Evolutionary conservation across 768 basidiomycete genomes (phyloP).

Genomic region (Sporobolomyces pararoseus): DNA sequence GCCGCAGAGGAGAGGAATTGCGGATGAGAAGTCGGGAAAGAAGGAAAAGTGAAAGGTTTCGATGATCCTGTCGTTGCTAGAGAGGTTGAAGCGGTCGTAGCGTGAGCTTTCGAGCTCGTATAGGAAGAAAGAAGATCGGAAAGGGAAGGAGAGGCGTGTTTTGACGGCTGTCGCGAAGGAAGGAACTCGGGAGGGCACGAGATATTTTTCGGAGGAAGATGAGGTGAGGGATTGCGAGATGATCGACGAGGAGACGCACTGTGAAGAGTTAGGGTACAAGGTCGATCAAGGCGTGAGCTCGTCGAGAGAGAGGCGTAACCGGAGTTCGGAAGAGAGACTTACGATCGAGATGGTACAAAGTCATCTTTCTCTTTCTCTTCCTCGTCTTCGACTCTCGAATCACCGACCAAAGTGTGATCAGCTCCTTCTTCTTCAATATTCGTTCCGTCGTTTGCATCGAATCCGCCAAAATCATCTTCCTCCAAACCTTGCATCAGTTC

Average conservation of each 20-base stretch:
- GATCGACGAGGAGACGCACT: background rate
- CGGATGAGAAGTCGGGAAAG: background rate
- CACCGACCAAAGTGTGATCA: background rate
- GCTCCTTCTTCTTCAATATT: background rate
- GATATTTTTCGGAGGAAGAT: background rate
- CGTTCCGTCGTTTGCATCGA: background rate
- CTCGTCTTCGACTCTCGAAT: too few species aligned
- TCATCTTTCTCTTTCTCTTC: background rate
- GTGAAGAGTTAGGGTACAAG: background rate
- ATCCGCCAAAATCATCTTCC: background rate
- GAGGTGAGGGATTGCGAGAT: background rate
- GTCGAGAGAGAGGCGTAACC: too few species aligned
- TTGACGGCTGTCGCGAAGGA: background rate
- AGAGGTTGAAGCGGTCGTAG: too few species aligned
- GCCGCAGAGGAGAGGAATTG: background rate
- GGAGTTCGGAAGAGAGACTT: background rate
- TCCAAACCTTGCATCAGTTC: background rate
- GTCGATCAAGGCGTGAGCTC: constrained; percentile 1
- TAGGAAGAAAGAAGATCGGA: too few species aligned
- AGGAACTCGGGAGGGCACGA: background rate
- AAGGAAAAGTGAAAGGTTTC: background rate
- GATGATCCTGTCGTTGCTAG: background rate
- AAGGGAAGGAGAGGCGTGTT: too few species aligned
- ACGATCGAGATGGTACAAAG: too few species aligned
- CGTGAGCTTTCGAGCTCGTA: too few species aligned